Conservation (phyloP, 108 stramenopile genomes). For the Phaeodactylum tricornutum region DNA sequence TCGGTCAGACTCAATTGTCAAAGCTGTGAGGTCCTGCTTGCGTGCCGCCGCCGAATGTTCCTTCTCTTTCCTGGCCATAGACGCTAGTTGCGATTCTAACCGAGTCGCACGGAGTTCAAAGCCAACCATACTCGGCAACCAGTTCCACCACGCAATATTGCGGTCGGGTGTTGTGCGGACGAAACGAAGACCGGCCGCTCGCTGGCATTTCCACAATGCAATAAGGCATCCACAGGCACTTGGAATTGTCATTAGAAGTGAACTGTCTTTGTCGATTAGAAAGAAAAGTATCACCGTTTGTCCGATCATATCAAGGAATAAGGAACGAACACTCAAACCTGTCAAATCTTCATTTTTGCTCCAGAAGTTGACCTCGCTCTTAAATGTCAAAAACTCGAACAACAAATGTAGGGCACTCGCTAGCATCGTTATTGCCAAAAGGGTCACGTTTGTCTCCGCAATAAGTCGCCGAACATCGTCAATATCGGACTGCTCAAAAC, state of each 20-base stretch:
- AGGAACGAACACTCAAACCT: conserved; percentile 70
- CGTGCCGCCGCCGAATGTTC: background rate
- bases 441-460: conserved; percentile 66
- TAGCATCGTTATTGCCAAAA: conserved; percentile 82
- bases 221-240: conserved; percentile 68
- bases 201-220: conserved; percentile 77
- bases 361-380: conserved; percentile 92
- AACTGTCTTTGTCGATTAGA: conserved; percentile 81
- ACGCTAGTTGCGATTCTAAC: conserved; percentile 14
- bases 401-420: conserved; percentile 87
- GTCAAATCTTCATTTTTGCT: conserved; percentile 76
- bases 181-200: conserved; percentile 57
- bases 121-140: conserved; percentile 48
- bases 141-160: conserved; percentile 42
- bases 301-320: conserved; percentile 83
- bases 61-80: background rate
- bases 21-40: conserved; percentile 39
- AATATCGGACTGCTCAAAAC: conserved; percentile 89
- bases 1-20: conserved; percentile 79
- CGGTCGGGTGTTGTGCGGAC: conserved; percentile 22
- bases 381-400: conserved; percentile 93
- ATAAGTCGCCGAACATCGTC: conserved; percentile 61
- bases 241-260: conserved; percentile 80
- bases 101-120: conserved; percentile 64
- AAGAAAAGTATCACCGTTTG: conserved; percentile 83